Evolutionary conservation across 202 grass and related monocot genomes (phyloP).

Genomic region (Schoenoplectus triqueter): DNA sequence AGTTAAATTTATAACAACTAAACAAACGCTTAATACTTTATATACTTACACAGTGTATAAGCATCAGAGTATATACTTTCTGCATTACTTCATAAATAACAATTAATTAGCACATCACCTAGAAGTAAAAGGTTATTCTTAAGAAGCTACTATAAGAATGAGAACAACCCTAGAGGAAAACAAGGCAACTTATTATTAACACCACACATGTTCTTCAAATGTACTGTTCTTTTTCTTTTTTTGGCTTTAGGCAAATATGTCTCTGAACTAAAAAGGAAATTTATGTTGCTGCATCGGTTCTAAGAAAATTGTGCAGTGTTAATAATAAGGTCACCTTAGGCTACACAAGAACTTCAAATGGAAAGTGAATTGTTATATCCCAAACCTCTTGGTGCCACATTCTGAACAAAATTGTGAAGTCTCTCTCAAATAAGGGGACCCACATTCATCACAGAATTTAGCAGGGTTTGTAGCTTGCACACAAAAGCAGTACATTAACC

Average conservation of each 20-base stretch:
- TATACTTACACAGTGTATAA: not conserved
- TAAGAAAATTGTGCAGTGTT: constrained; percentile 11
- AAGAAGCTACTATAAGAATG: not conserved
- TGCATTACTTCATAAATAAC: not conserved
- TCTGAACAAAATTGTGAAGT: constrained; percentile 95
- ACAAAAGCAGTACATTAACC: constrained; percentile 14
- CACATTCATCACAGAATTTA: constrained; percentile 96
- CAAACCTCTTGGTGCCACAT: constrained; percentile 91
- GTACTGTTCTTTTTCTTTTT: not conserved
- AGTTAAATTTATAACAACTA: not conserved
- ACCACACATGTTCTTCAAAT: not conserved
- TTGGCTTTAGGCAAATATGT: not conserved
- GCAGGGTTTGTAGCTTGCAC: constrained; percentile 77
- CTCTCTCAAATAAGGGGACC: constrained; percentile 77
- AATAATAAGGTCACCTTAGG: not conserved
- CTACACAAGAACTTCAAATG: too few species aligned
- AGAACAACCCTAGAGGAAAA: not conserved
- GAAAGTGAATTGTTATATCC: constrained; percentile 44
- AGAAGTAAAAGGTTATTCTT: not conserved
- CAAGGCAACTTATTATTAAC: too few species aligned
- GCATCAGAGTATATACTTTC: too few species aligned
- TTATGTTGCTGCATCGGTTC: not conserved
- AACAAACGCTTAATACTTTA: not conserved
- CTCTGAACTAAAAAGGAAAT: not conserved
- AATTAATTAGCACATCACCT: not conserved